Percentiles rank a stretch among this genome's conserved stretches.
Evolutionary conservation across 164 flowering plant genomes (phyloP).

Genomic region (Magnolia changhungtana): DNA sequence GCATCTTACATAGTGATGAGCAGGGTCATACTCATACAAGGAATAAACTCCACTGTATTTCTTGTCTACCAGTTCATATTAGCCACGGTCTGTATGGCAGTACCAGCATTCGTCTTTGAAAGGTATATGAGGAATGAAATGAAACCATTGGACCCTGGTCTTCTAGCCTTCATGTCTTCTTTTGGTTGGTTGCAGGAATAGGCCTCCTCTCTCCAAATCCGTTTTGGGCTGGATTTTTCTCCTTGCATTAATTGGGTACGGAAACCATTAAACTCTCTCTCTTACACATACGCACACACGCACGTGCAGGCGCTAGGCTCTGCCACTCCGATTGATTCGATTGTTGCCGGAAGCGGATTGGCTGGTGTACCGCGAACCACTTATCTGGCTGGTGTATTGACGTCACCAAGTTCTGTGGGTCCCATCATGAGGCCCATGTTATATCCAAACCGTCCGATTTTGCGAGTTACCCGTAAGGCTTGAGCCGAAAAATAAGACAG

Average conservation of each 20-base stretch:
- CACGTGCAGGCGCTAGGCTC: too few relatives aligned
- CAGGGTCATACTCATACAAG: background rate
- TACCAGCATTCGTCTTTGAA: conserved; percentile 6
- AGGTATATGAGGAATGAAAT: background rate
- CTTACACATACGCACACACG: too few relatives aligned
- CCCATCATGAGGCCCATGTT: too few relatives aligned
- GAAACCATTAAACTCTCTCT: conserved; percentile 1
- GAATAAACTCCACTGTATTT: conserved; percentile 5
- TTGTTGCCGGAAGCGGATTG: too few relatives aligned
- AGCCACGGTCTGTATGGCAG: conserved; percentile 4
- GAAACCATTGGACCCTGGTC: background rate
- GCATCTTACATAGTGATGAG: conserved; percentile 1
- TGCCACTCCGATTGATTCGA: too few relatives aligned
- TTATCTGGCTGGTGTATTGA: too few relatives aligned
- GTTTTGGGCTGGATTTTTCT: background rate
- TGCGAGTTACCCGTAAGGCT: too few relatives aligned
- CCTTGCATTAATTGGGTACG: conserved; percentile 6
- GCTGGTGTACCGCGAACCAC: too few relatives aligned
- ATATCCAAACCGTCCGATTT: too few relatives aligned
- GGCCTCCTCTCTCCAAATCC: conserved; percentile 3
- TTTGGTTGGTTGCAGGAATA: background rate
- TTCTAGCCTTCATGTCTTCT: too few relatives aligned
- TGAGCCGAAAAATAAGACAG: too few relatives aligned
- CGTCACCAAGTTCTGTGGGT: too few relatives aligned
- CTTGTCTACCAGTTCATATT: conserved; percentile 4